Conservation (phyloP, 176 grass and related monocot species). For the Typha latifolia region DNA sequence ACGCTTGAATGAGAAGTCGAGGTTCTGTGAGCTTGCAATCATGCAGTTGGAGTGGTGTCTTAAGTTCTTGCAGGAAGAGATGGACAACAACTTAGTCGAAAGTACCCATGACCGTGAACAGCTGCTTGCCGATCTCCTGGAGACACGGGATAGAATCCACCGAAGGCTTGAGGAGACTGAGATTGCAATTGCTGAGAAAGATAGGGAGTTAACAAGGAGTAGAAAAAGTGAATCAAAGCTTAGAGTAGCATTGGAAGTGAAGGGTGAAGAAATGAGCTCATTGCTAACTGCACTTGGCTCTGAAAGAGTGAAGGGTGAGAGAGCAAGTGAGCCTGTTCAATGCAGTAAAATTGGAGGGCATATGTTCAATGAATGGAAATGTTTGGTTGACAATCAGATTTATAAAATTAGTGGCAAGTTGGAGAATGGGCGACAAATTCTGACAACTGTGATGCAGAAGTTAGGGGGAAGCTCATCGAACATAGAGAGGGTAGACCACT, state of each 20-base stretch:
- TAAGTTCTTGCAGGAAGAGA: conserved; percentile 42
- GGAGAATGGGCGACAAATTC: conserved; percentile 28
- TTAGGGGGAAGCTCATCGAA: conserved; percentile 18
- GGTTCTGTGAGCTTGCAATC: conserved; percentile 51
- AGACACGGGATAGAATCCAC: conserved; percentile 40
- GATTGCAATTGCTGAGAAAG: conserved; percentile 41
- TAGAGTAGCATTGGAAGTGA: conserved; percentile 25
- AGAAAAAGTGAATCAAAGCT: conserved; percentile 25
- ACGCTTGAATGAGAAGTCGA: conserved; percentile 45
- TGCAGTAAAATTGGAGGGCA: background rate
- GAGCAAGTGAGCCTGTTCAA: background rate
- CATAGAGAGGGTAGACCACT: conserved; percentile 20
- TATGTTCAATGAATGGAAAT: conserved; percentile 24
- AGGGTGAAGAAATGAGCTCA: conserved; percentile 25
- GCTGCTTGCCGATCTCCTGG: conserved; percentile 31
- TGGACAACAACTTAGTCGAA: conserved; percentile 8
- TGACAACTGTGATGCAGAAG: conserved; percentile 38
- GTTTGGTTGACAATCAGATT: conserved; percentile 24
- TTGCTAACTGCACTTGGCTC: background rate
- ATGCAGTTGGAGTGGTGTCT: conserved; percentile 61
- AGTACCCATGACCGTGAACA: conserved; percentile 20
- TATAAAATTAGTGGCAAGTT: conserved; percentile 35
- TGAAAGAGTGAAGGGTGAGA: conserved; percentile 1
- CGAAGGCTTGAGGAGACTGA: conserved; percentile 38
- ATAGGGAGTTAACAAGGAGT: conserved; percentile 33